A percentile compares a stretch with the other conserved stretches of the same genome.
These are phyloP conservation scores for Sarocladium strictum DNA, from an alignment of 2,329 filamentous ascomycete species.

Conservation along the genomic window DNA sequence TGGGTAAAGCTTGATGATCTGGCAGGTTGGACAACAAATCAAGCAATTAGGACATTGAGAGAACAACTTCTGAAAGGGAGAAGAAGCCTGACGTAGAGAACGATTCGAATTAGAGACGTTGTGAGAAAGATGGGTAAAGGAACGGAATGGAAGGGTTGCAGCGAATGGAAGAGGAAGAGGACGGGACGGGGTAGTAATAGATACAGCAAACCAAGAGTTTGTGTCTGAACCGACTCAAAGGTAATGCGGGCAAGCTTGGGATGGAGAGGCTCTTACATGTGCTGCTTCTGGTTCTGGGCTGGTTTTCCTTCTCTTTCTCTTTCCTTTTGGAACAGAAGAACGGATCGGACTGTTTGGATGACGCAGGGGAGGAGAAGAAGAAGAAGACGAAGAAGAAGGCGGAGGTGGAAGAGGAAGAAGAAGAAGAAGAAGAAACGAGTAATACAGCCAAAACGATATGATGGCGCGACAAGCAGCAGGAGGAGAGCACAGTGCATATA, in stretches of 20 bases:
- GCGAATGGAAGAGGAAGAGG: background rate
- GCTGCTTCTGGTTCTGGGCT: background rate
- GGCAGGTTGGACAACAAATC: background rate
- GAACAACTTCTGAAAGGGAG: background rate
- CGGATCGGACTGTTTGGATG: background rate
- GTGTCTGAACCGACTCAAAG: background rate
- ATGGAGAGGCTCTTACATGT: background rate
- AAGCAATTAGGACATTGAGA: background rate
- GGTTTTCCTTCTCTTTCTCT: background rate
- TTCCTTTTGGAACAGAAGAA: background rate
- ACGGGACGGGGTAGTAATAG: conserved; percentile 5
- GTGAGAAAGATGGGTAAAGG: background rate
- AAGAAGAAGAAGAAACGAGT: background rate
- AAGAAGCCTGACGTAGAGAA: background rate
- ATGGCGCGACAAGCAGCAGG: too few relatives aligned
- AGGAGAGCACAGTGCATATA: too few relatives aligned
- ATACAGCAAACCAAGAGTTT: background rate
- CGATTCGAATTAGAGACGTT: background rate
- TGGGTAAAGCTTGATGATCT: conserved; percentile 5
- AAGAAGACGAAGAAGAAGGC: background rate
- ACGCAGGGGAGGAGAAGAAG: background rate
- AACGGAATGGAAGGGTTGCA: background rate
- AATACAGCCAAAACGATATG: too few relatives aligned
- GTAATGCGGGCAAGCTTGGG: background rate
- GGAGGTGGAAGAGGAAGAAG: background rate